phyloP scores from a whole-genome alignment of 352 stramenopile species.

The Globisporangium barbulae region DNA sequence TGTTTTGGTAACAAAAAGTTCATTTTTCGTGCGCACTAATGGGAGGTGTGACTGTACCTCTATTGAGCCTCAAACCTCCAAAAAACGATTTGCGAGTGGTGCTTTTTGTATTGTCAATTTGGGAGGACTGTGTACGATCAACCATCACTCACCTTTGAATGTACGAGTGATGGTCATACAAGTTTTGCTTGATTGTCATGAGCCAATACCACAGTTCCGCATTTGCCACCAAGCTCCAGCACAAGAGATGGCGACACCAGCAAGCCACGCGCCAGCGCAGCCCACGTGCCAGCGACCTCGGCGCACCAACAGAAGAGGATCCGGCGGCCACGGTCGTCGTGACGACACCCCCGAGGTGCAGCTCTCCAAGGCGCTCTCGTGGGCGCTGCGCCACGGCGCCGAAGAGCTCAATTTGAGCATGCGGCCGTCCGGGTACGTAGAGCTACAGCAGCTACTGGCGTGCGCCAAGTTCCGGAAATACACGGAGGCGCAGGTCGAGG shows the following conservation, averaged over 20 bases:
- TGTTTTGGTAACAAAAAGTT: no score
- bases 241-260: not conserved
- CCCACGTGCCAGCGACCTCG: not conserved
- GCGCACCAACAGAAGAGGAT: not conserved
- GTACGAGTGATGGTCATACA: no score
- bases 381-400: constrained; percentile 71
- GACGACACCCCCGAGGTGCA: constrained; percentile 54
- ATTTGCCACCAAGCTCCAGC: no score
- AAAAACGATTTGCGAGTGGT: no score
- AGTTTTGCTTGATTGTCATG: no score
- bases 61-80: no score
- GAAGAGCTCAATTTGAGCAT: constrained; percentile 68
- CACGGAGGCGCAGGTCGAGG: constrained; percentile 54
- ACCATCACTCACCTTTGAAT: no score
- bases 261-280: not conserved
- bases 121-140: no score
- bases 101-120: no score
- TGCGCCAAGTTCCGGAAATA: constrained; percentile 53
- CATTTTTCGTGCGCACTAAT: no score
- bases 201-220: no score
- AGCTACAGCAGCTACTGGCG: constrained; percentile 42
- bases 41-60: no score
- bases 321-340: constrained; percentile 16
- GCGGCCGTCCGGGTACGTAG: constrained; percentile 63
- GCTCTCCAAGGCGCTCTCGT: constrained; percentile 76